Evolutionary conservation across 192 early-diverging fungal species (phyloP).

Genomic region (Podila epicladia): DNA sequence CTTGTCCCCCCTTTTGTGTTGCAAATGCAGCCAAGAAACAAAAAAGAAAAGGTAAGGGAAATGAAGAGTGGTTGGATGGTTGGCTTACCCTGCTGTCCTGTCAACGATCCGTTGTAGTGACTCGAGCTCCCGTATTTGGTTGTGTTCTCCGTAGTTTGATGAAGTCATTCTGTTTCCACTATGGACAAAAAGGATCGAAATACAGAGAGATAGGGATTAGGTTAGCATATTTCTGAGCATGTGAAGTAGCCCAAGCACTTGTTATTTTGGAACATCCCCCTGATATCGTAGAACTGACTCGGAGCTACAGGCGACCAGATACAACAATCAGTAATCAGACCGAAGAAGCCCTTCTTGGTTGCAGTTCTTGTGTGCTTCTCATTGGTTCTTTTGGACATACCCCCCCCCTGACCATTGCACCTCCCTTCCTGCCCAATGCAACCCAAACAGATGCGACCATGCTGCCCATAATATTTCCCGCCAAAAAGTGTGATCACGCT

Average conservation of each 20-base stretch:
- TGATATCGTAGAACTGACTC: no score
- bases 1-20: background rate
- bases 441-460: no score
- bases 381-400: no score
- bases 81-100: slow-evolving; percentile 47
- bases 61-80: background rate
- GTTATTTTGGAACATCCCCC: no score
- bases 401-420: no score
- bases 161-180: slow-evolving; percentile 31
- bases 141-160: slow-evolving; percentile 22
- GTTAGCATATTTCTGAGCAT: background rate
- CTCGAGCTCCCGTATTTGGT: slow-evolving; percentile 47
- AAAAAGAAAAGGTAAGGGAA: background rate
- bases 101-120: slow-evolving; percentile 50
- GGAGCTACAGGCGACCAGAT: no score
- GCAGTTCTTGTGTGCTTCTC: no score
- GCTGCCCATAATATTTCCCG: no score
- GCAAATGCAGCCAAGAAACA: background rate
- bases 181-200: background rate
- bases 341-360: no score
- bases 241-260: background rate
- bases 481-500: no score
- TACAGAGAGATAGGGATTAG: background rate
- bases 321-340: no score
- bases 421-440: no score